Conservation (phyloP, 129 eudicot species). For the Scalesia atractyloides region DNA sequence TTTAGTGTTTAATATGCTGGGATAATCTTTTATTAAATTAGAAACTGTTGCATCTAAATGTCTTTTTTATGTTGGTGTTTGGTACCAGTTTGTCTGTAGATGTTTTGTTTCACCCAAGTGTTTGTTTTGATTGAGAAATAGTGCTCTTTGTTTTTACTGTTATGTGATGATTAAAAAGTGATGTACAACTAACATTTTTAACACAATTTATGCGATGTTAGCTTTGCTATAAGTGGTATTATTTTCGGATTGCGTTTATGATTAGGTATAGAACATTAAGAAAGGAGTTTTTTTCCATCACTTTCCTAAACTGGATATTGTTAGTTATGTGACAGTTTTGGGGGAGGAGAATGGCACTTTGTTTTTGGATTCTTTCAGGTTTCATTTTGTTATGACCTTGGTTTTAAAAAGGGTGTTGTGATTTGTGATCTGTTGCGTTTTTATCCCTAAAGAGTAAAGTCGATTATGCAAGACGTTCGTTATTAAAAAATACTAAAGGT, state of each 20-base stretch:
- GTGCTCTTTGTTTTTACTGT: not conserved
- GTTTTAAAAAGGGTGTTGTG: not conserved
- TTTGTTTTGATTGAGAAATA: conserved; percentile 6
- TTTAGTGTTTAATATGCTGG: not conserved
- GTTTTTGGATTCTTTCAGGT: not conserved
- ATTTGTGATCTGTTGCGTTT: no score
- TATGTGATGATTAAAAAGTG: conserved; percentile 12
- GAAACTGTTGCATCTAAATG: not conserved
- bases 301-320: conserved; percentile 4
- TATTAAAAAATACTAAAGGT: no score
- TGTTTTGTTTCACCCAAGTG: not conserved
- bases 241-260: not conserved
- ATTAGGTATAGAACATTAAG: not conserved
- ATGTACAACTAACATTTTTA: not conserved
- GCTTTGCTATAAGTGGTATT: not conserved
- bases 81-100: not conserved
- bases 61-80: not conserved
- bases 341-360: not conserved
- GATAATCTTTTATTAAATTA: not conserved
- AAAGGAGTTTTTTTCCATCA: not conserved
- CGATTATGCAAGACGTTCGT: no score
- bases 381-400: not conserved
- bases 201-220: conserved; percentile 1
- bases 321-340: conserved; percentile 1
- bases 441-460: no score